These are phyloP conservation scores for Pichia sp. DNA, from an alignment of 1,139 yeast genomes.

Conservation along the genomic window DNA sequence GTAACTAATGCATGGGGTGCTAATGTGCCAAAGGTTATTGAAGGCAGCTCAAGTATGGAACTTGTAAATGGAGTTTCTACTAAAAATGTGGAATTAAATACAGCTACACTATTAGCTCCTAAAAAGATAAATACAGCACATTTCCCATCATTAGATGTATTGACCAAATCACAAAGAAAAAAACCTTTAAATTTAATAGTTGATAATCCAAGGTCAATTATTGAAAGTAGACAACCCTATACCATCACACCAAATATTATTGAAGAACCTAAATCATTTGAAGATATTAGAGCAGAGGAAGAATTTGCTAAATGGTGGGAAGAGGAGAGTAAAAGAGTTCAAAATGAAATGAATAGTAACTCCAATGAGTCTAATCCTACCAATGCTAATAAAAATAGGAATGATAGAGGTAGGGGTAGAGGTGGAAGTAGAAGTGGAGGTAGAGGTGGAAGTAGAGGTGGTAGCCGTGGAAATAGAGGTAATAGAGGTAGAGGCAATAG, in stretches of 20 bases:
- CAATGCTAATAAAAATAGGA: not conserved
- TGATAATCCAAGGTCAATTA: not conserved
- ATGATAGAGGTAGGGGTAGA: not conserved
- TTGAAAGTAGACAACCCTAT: not conserved
- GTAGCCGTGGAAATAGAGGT: not conserved
- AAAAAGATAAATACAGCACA: conserved; percentile 15
- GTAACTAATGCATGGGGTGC: conserved; percentile 11
- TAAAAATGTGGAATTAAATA: conserved; percentile 4
- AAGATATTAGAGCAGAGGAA: conserved; percentile 71
- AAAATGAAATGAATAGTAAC: conserved; percentile 35
- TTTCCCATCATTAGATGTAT: conserved; percentile 17
- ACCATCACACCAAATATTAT: not conserved
- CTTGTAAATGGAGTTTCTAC: not conserved
- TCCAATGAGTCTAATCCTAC: conserved; percentile 16
- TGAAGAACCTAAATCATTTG: conserved; percentile 36
- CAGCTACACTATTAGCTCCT: conserved; percentile 15
- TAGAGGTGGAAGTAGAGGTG: not conserved
- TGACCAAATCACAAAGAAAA: conserved; percentile 10
- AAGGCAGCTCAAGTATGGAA: not conserved
- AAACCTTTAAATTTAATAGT: not conserved
- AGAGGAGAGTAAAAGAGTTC: conserved; percentile 58
- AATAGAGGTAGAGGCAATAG: not conserved
- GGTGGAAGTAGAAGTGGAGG: not conserved
- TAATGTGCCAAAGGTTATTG: conserved; percentile 11
- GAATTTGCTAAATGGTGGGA: conserved; percentile 83